These are phyloP conservation scores for Aspergillus vadensis DNA, from an alignment of 2,329 filamentous ascomycete species.

Conservation along the genomic window DNA sequence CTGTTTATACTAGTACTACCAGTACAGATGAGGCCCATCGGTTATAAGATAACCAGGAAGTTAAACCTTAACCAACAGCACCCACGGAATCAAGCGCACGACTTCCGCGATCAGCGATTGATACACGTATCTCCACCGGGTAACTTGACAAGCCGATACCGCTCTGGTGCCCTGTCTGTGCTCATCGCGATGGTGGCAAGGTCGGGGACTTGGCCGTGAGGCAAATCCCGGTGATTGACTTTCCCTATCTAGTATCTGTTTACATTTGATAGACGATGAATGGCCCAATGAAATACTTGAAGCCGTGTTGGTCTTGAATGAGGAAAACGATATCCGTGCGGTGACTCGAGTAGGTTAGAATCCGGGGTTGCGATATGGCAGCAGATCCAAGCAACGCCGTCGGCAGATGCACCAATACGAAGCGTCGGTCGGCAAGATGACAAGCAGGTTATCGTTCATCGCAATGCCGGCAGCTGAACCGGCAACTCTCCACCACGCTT, in stretches of 20 bases:
- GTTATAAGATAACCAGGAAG: not conserved
- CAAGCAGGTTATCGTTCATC: not conserved
- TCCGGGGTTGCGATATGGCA: not conserved
- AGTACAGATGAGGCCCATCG: not conserved
- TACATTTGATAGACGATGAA: not conserved
- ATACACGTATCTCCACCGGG: not conserved
- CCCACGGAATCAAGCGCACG: not conserved
- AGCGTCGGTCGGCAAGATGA: constrained; percentile 12
- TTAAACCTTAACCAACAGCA: not conserved
- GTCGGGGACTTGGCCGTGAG: not conserved
- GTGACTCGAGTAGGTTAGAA: not conserved
- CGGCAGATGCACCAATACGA: constrained; percentile 17
- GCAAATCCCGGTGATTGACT: not conserved
- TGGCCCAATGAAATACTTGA: not conserved
- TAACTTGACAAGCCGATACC: not conserved
- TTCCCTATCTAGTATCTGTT: not conserved
- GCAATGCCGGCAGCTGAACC: not conserved
- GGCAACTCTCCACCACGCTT: not conserved
- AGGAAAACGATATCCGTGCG: not conserved
- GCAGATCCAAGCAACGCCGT: constrained; percentile 2
- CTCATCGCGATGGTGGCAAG: not conserved
- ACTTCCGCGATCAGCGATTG: not conserved
- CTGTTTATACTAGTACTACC: too few relatives aligned
- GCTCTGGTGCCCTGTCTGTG: not conserved
- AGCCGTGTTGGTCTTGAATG: not conserved